A percentile compares a stretch with the other conserved stretches of the same genome.
phyloP scores from a whole-genome alignment of 257 asterid species.

The Salvia splendens region DNA sequence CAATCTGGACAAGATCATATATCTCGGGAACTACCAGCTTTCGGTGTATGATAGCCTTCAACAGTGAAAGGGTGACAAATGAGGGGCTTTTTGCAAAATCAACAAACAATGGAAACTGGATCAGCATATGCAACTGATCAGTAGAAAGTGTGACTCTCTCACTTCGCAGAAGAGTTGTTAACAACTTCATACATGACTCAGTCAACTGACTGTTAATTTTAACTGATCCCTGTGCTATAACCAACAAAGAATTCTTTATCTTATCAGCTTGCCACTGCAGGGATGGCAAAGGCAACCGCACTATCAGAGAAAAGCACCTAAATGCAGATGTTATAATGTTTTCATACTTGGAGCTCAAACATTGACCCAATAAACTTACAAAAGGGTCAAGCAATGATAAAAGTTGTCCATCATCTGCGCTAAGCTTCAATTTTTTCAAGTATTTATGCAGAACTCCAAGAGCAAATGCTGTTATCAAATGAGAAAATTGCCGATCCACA shows the following conservation, averaged over 20 bases:
- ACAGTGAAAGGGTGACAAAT: constrained; percentile 68
- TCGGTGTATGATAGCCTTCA: constrained; percentile 75
- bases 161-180: constrained; percentile 67
- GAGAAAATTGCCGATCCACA: constrained; percentile 61
- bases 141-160: constrained; percentile 69
- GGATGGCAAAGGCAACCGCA: constrained; percentile 77
- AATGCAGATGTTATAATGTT: constrained; percentile 64
- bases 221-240: constrained; percentile 73
- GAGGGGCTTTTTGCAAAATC: constrained; percentile 84
- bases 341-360: constrained; percentile 81
- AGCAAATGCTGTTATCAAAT: constrained; percentile 70
- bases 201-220: constrained; percentile 61
- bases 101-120: constrained; percentile 83
- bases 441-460: constrained; percentile 73
- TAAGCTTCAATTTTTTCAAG: constrained; percentile 62
- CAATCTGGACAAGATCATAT: constrained; percentile 67
- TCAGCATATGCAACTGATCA: constrained; percentile 75
- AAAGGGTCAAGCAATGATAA: constrained; percentile 75
- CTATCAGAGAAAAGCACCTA: constrained; percentile 65
- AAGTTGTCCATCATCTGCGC: constrained; percentile 49
- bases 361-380: constrained; percentile 58
- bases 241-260: constrained; percentile 72
- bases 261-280: constrained; percentile 66
- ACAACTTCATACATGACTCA: constrained; percentile 78
- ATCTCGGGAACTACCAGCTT: constrained; percentile 82